Evolutionary conservation across 2,329 filamentous ascomycete species (phyloP).

Genomic region (Trichoderma breve): DNA sequence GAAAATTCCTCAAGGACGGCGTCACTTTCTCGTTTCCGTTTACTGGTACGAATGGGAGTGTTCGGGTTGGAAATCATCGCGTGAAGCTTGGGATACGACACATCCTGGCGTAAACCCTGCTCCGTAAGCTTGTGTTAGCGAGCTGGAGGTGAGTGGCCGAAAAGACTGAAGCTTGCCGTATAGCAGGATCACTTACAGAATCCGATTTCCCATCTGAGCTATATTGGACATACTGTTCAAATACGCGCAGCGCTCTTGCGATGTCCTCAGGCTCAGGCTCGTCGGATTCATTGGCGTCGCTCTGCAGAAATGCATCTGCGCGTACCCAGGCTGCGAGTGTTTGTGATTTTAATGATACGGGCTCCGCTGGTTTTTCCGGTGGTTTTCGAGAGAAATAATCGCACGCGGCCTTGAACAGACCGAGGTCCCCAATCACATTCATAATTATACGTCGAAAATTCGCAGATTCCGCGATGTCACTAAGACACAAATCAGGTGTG

Average conservation of each 20-base stretch:
- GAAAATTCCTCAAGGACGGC: background rate
- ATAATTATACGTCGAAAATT: no score
- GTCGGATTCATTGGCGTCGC: background rate
- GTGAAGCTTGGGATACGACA: constrained; percentile 5
- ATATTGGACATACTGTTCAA: background rate
- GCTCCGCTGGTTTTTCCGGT: background rate
- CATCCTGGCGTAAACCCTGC: background rate
- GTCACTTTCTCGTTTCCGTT: constrained; percentile 1
- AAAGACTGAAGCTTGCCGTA: background rate
- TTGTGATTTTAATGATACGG: background rate
- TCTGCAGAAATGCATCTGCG: background rate
- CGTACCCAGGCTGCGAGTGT: background rate
- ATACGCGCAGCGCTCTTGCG: background rate
- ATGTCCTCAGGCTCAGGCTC: background rate
- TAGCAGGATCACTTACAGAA: background rate
- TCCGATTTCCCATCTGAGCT: background rate
- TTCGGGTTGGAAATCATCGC: background rate
- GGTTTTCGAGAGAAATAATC: background rate
- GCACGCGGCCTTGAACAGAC: background rate
- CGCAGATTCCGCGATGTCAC: background rate
- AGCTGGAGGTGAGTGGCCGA: background rate
- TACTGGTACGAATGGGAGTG: background rate
- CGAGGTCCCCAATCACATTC: no score
- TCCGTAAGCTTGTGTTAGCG: background rate
- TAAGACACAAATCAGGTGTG: background rate